Evolutionary conservation across 257 asterid species (phyloP).

Genomic region (Lycium barbarum): DNA sequence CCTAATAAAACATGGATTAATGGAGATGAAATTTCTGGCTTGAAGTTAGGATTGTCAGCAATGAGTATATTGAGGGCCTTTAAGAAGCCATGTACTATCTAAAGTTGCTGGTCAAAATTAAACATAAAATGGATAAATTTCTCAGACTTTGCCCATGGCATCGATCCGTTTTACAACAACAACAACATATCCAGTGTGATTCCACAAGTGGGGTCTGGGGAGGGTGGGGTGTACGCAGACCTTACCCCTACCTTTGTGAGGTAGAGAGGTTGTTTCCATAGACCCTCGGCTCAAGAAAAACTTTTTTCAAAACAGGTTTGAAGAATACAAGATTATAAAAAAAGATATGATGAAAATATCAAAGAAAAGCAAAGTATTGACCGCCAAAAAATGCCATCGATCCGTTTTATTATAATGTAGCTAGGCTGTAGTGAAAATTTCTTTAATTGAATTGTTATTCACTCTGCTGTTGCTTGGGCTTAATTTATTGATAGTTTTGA

Average conservation of each 20-base stretch:
- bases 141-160: background rate
- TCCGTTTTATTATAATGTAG: background rate
- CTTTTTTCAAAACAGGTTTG: no score
- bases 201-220: no score
- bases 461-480: background rate
- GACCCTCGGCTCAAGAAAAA: no score
- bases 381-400: background rate
- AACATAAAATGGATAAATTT: background rate
- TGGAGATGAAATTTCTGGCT: background rate
- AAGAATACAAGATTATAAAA: no score
- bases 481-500: background rate
- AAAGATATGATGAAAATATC: no score
- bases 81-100: background rate
- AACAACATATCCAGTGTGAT: no score
- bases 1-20: background rate
- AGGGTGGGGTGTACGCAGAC: no score
- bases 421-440: background rate
- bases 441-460: background rate
- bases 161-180: background rate
- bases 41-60: background rate
- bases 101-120: background rate
- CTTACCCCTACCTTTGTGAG: no score
- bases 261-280: no score
- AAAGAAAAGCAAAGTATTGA: no score
- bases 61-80: background rate